Conservation (phyloP, 1,139 yeast genomes). For the Diutina catenulata region DNA sequence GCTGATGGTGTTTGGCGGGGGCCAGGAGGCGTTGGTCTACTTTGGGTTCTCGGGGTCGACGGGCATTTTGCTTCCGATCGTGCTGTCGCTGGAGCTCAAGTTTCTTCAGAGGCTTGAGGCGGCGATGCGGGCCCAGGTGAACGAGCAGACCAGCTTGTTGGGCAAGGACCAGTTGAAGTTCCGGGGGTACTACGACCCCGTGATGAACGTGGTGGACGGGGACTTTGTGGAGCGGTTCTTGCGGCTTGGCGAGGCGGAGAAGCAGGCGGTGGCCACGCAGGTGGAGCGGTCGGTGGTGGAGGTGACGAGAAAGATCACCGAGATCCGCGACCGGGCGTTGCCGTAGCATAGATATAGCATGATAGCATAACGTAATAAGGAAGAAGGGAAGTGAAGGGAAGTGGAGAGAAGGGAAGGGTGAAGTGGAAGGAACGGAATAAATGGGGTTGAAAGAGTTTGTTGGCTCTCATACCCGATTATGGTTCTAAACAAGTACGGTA, state of each 20-base stretch:
- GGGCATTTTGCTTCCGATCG: conserved; percentile 61
- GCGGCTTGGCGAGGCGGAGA: conserved; percentile 22
- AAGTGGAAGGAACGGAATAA: too few relatives aligned
- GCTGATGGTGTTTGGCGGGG: conserved; percentile 52
- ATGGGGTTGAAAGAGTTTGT: too few relatives aligned
- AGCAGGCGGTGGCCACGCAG: conserved; percentile 37
- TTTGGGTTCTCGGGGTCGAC: conserved; percentile 75
- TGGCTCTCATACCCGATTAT: too few relatives aligned
- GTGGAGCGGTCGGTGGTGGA: conserved; percentile 49
- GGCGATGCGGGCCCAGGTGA: conserved; percentile 19
- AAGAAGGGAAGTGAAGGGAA: too few relatives aligned
- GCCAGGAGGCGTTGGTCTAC: conserved; percentile 55
- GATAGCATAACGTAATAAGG: neutral
- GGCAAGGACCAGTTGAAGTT: conserved; percentile 61
- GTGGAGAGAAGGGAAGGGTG: too few relatives aligned
- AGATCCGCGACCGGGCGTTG: conserved; percentile 41
- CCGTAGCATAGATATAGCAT: conserved; percentile 12
- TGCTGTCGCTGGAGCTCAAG: conserved; percentile 49
- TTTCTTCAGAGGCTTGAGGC: conserved; percentile 47
- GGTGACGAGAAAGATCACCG: conserved; percentile 48
- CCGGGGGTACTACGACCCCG: conserved; percentile 72
- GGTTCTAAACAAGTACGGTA: too few relatives aligned
- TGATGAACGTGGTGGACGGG: conserved; percentile 72
- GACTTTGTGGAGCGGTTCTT: conserved; percentile 60
- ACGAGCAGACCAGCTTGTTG: too few relatives aligned